These are phyloP conservation scores for Thalassiosira delicatula DNA, from an alignment of 352 stramenopile species.

Conservation along the genomic window DNA sequence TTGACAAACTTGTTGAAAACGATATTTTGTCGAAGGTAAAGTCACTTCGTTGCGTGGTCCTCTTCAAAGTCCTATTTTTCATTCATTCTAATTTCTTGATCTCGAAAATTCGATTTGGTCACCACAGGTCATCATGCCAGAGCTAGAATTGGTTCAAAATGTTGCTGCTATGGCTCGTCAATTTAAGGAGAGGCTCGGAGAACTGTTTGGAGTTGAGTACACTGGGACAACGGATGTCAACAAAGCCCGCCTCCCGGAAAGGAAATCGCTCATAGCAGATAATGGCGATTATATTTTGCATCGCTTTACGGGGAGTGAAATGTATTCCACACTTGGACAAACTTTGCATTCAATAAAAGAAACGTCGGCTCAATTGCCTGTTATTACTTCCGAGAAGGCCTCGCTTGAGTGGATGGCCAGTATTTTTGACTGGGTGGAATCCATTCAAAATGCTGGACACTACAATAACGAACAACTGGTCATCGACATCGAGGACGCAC, in stretches of 20 bases:
- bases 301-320: conserved; percentile 69
- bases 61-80: neutral
- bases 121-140: conserved; percentile 64
- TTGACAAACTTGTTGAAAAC: conserved; percentile 61
- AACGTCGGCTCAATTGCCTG: conserved; percentile 60
- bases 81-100: conserved; percentile 4
- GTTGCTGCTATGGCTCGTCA: conserved; percentile 54
- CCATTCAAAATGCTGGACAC: conserved; percentile 53
- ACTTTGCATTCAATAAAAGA: conserved; percentile 56
- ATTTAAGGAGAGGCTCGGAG: conserved; percentile 64
- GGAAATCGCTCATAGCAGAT: conserved; percentile 70
- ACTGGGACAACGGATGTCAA: conserved; percentile 63
- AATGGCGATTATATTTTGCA: conserved; percentile 78
- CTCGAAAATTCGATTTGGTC: conserved; percentile 2
- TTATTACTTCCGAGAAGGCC: conserved; percentile 72
- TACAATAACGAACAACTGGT: conserved; percentile 49
- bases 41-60: neutral
- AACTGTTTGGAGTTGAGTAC: conserved; percentile 73
- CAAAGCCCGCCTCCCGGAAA: conserved; percentile 64
- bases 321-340: conserved; percentile 64
- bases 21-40: conserved; percentile 72
- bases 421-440: conserved; percentile 74
- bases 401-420: conserved; percentile 73
- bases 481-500: conserved; percentile 55
- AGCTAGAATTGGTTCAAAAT: conserved; percentile 55